These are phyloP conservation scores for Auriscalpium orientale DNA, from an alignment of 768 basidiomycete genomes.

Conservation along the genomic window DNA sequence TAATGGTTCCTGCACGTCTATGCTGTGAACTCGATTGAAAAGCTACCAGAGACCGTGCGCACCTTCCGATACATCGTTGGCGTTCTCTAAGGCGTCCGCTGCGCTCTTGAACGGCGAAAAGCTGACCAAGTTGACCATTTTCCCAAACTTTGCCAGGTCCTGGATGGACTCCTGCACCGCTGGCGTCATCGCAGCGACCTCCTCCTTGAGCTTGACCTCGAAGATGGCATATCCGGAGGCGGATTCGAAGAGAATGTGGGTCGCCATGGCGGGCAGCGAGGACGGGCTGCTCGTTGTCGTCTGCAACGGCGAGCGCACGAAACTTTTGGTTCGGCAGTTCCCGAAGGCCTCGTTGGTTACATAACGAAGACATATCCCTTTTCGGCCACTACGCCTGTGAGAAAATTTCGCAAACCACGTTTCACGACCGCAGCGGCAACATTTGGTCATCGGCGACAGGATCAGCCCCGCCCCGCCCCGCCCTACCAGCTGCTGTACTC, in stretches of 20 bases:
- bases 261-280: constrained; percentile 41
- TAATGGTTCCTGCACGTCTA: constrained; percentile 59
- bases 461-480: too few relatives aligned
- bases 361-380: not conserved
- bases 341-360: constrained; percentile 1
- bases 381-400: not conserved
- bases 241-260: constrained; percentile 88
- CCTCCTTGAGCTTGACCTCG: constrained; percentile 78
- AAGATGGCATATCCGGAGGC: constrained; percentile 93
- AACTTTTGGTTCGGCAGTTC: constrained; percentile 16
- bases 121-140: constrained; percentile 85
- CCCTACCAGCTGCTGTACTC: too few relatives aligned
- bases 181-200: constrained; percentile 73
- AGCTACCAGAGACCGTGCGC: constrained; percentile 14
- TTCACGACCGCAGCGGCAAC: too few relatives aligned
- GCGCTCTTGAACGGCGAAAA: constrained; percentile 94
- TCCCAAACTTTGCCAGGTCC: constrained; percentile 82
- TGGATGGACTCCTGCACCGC: constrained; percentile 80
- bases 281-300: not conserved
- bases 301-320: not conserved
- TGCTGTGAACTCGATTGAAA: constrained; percentile 2
- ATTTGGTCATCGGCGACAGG: too few relatives aligned
- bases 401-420: not conserved
- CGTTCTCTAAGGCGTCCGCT: constrained; percentile 90
- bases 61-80: constrained; percentile 96